These are phyloP conservation scores for Neurospora discreta DNA, from an alignment of 495 filamentous ascomycete species.

Conservation along the genomic window DNA sequence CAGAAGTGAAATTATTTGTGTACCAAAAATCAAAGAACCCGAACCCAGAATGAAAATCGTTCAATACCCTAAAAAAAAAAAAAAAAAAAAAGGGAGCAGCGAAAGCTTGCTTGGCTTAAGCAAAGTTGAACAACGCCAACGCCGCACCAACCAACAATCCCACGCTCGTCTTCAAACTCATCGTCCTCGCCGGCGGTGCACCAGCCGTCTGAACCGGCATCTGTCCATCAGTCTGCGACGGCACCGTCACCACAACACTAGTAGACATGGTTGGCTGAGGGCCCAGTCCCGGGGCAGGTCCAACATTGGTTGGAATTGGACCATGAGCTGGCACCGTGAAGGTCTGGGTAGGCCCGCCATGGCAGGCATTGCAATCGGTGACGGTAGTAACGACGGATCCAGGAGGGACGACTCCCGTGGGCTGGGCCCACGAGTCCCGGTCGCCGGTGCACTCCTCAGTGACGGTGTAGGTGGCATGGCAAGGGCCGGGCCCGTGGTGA, in stretches of 20 bases:
- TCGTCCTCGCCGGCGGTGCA: conserved; percentile 20
- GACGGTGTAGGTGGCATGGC: conserved; percentile 34
- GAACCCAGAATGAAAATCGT: not conserved
- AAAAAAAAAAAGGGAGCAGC: not conserved
- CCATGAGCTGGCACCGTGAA: not conserved
- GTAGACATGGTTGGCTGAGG: not conserved
- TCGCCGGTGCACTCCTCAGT: conserved; percentile 28
- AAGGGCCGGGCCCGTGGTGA: conserved; percentile 23
- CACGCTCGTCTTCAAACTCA: conserved; percentile 3
- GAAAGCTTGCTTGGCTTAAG: not conserved
- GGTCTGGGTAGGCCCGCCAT: not conserved
- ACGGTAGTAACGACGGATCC: conserved; percentile 32
- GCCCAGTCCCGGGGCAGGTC: not conserved
- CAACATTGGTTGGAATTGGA: not conserved
- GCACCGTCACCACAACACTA: not conserved
- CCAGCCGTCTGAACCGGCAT: not conserved
- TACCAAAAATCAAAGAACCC: not conserved
- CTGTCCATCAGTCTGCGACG: not conserved
- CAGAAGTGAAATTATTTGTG: not conserved
- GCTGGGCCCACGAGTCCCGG: conserved; percentile 12
- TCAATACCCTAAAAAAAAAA: not conserved
- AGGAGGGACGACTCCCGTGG: conserved; percentile 15
- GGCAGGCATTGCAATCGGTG: not conserved
- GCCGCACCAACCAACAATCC: not conserved
- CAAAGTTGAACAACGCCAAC: not conserved